These are phyloP conservation scores for Cinnamomum chago DNA, from an alignment of 164 flowering plant species.

Conservation along the genomic window DNA sequence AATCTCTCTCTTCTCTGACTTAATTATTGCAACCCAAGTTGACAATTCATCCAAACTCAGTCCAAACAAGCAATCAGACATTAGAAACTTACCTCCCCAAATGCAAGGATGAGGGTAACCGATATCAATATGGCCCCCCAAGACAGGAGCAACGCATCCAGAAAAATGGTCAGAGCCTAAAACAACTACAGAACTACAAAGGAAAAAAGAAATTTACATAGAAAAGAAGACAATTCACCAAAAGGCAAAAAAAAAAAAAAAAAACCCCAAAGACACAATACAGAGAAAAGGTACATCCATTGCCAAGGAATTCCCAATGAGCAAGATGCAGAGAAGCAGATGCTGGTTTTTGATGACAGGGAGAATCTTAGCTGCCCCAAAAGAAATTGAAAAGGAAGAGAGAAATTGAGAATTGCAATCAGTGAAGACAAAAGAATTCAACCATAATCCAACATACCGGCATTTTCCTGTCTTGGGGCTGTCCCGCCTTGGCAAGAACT, in stretches of 20 bases:
- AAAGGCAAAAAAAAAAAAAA: not conserved
- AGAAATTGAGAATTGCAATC: not conserved
- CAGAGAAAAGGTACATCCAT: conserved; percentile 41
- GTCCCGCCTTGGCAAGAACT: conserved; percentile 50
- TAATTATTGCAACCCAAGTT: too few species aligned
- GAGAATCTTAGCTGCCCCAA: conserved; percentile 39
- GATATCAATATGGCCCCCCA: conserved; percentile 68
- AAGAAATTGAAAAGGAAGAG: not conserved
- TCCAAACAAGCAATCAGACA: not conserved
- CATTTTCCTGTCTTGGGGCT: conserved; percentile 45
- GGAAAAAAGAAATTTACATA: too few species aligned
- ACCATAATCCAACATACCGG: conserved; percentile 25
- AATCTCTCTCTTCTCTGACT: too few species aligned
- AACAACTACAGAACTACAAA: not conserved
- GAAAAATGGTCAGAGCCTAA: conserved; percentile 68
- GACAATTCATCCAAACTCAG: too few species aligned
- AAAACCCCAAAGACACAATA: too few species aligned
- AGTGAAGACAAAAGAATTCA: not conserved
- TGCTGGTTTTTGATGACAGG: conserved; percentile 58
- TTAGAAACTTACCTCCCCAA: conserved; percentile 54
- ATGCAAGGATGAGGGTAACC: conserved; percentile 57
- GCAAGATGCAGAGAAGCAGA: conserved; percentile 51
- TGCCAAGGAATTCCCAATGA: conserved; percentile 48
- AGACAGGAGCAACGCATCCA: conserved; percentile 54
- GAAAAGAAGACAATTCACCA: not conserved